These are phyloP conservation scores for Vicia faba DNA, from an alignment of 306 rosid genomes.

Conservation along the genomic window DNA sequence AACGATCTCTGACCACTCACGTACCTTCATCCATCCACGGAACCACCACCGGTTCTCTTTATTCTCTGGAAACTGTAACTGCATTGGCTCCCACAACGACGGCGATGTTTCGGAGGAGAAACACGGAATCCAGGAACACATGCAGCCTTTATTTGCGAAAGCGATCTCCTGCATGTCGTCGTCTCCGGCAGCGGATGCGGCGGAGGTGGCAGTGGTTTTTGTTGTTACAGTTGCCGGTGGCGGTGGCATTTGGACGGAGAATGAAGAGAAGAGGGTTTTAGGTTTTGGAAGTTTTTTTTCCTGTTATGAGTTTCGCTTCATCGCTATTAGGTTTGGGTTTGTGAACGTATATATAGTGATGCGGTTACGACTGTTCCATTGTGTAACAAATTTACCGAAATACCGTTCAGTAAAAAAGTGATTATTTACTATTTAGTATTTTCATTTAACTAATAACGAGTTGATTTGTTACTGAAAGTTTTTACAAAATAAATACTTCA, in stretches of 20 bases:
- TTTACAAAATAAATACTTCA: too few species aligned
- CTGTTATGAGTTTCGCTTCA: neutral
- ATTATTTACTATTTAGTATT: neutral
- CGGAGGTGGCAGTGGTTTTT: neutral
- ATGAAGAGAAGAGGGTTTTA: slow-evolving; percentile 20
- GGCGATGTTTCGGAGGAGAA: slow-evolving; percentile 21
- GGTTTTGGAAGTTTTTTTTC: neutral
- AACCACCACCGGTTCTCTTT: slow-evolving; percentile 50
- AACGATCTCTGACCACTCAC: slow-evolving; percentile 65
- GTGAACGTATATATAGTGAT: slow-evolving; percentile 17
- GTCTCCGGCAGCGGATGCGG: neutral
- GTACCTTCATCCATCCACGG: slow-evolving; percentile 55
- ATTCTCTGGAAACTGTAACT: slow-evolving; percentile 26
- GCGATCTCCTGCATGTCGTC: slow-evolving; percentile 27
- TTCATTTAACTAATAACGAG: neutral
- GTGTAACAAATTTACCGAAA: neutral
- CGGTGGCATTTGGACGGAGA: slow-evolving; percentile 21
- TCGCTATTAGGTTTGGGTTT: neutral
- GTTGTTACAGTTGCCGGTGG: neutral
- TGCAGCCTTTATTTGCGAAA: slow-evolving; percentile 45
- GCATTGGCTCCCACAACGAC: slow-evolving; percentile 51
- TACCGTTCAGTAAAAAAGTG: slow-evolving; percentile 26
- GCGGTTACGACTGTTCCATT: neutral
- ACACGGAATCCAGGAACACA: slow-evolving; percentile 51
- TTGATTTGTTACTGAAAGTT: too few species aligned